phyloP scores from a whole-genome alignment of 306 rosid species.

The Betula pendula region DNA sequence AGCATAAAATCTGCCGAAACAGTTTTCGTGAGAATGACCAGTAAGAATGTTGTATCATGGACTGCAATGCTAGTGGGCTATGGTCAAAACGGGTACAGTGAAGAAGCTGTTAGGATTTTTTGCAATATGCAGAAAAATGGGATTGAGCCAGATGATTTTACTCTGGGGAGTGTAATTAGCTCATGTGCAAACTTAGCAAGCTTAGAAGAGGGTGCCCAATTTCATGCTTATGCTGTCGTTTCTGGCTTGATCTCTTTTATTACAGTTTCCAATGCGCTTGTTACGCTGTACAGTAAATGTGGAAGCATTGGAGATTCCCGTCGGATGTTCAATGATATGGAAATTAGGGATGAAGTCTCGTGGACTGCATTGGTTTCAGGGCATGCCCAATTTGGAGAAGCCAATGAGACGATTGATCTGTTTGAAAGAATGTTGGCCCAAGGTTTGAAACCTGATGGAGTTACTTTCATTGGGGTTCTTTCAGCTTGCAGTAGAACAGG shows the following conservation, averaged over 20 bases:
- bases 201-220: constrained; percentile 94
- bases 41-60: constrained; percentile 87
- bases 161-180: constrained; percentile 85
- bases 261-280: constrained; percentile 84
- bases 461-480: constrained; percentile 90
- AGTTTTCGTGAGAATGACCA: constrained; percentile 69
- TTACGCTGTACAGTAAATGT: constrained; percentile 83
- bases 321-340: constrained; percentile 69
- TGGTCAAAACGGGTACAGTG: constrained; percentile 82
- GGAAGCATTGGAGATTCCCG: constrained; percentile 74
- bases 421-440: constrained; percentile 70
- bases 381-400: constrained; percentile 79
- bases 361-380: constrained; percentile 97
- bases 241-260: constrained; percentile 66
- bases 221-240: constrained; percentile 73
- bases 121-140: constrained; percentile 79
- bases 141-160: constrained; percentile 76
- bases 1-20: constrained; percentile 63
- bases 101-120: constrained; percentile 81
- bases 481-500: constrained; percentile 97
- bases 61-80: constrained; percentile 91
- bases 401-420: constrained; percentile 61
- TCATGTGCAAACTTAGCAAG: constrained; percentile 93
- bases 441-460: constrained; percentile 71
- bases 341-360: constrained; percentile 68